Evolutionary conservation across 176 grass and related monocot genomes (phyloP), one percentile per base, ranked within the genome.

Genomic region (Elymus sibiricus): DNA sequence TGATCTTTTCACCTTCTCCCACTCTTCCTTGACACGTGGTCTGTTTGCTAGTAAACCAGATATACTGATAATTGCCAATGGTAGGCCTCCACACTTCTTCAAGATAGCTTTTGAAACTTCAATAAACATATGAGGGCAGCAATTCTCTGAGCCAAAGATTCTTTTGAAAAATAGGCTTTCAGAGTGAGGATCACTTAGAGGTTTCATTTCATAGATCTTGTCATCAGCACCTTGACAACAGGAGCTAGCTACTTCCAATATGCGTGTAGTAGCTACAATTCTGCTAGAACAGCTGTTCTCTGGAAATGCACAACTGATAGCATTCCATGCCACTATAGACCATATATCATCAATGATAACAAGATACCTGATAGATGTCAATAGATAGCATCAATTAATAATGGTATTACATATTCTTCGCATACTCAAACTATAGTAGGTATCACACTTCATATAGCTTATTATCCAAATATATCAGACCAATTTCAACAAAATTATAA

Each of bases 1-100:
- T n/a, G 75, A 79, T 19, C 19, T 78, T 31, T 8, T 58, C 0
- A 86, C 47, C 49, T 59, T 86, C 15, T 59, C 64, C 84, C 75
- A 86, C 47, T 86, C 75, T 3, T 43, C 63, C 9, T 86, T 79
- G n/a, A 47, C 2, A 5, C 1, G 0, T 15, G n/a, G 64, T 5
- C 7, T 69, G 6, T 15, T 70, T n/a, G 63, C 47, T 56, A 84
- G 15, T 51, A 15, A 1, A 29, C 62, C 26, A 64, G 62, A 3
- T 0, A 64, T 64, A 29, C 62, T 64, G 0, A 64, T 29, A 29
- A 64, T 64, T 15, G 62, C 62, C 62, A 64, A 7, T 29, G 62
- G 62, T 16, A 64, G 62, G 12, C 62, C 26, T 28, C 62, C 62
- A 64, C 62, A 64, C 6, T 29, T 64, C 16, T 64, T 64, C 9